These are phyloP conservation scores for Blastomyces emzantsi DNA, from an alignment of 2,329 filamentous ascomycete species.

Conservation along the genomic window DNA sequence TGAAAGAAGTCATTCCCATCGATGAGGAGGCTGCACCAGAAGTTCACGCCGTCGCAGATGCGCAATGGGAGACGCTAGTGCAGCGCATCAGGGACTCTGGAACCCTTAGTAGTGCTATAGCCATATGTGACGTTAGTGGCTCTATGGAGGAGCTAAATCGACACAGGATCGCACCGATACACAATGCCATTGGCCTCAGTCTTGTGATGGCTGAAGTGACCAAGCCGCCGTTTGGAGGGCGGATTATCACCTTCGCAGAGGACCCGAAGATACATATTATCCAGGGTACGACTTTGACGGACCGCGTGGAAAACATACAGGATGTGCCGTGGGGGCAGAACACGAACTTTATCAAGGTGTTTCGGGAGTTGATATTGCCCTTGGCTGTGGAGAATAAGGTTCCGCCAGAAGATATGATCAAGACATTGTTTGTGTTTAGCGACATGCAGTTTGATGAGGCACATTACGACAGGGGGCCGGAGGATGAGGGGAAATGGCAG, in stretches of 20 bases:
- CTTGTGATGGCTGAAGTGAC: constrained; percentile 48
- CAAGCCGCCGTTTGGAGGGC: constrained; percentile 44
- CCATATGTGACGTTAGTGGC: constrained; percentile 50
- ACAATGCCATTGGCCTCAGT: constrained; percentile 49
- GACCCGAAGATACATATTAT: constrained; percentile 37
- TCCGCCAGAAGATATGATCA: constrained; percentile 50
- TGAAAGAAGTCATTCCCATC: constrained; percentile 36
- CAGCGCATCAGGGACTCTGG: constrained; percentile 50
- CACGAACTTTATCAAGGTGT: constrained; percentile 49
- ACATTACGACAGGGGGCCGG: background rate
- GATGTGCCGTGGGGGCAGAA: constrained; percentile 33
- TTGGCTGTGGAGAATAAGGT: constrained; percentile 45
- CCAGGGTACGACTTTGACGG: constrained; percentile 30
- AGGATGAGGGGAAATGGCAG: constrained; percentile 25
- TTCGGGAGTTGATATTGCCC: constrained; percentile 46
- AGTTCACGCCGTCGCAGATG: background rate
- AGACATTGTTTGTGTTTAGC: constrained; percentile 51
- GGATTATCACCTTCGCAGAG: constrained; percentile 48
- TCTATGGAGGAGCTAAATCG: constrained; percentile 39
- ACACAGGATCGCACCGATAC: constrained; percentile 42
- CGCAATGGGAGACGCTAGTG: constrained; percentile 49
- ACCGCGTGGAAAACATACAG: constrained; percentile 35
- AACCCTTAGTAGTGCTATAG: constrained; percentile 45
- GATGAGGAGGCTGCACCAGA: background rate
- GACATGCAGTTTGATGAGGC: constrained; percentile 52